Percentiles rank a stretch among this genome's conserved stretches.
These are phyloP conservation scores for Drechslerella stenobrocha DNA, from an alignment of 2,329 filamentous ascomycete species.

Conservation along the genomic window DNA sequence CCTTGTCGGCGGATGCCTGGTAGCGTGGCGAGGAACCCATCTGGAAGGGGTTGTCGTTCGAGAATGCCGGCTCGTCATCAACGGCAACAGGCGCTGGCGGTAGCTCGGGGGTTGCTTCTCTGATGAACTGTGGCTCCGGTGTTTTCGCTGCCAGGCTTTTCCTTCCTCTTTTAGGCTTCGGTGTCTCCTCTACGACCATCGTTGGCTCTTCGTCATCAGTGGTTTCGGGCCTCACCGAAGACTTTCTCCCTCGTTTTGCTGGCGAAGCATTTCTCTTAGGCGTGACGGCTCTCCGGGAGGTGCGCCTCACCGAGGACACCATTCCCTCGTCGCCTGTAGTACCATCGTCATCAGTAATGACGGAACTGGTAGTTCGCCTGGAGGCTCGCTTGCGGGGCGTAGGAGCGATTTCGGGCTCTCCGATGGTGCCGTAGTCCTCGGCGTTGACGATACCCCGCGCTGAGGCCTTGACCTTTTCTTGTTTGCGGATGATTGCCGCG, in stretches of 20 bases:
- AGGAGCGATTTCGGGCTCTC: conserved; percentile 44
- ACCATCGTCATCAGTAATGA: conserved; percentile 65
- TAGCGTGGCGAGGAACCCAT: conserved; percentile 49
- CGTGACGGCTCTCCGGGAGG: conserved; percentile 42
- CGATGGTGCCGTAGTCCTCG: conserved; percentile 56
- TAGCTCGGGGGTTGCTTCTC: conserved; percentile 37
- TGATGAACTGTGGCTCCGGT: conserved; percentile 36
- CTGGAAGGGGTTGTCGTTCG: conserved; percentile 52
- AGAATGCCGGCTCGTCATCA: conserved; percentile 56
- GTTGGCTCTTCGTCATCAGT: conserved; percentile 24
- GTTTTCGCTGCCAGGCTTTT: conserved; percentile 53
- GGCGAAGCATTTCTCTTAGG: conserved; percentile 52
- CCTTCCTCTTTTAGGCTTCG: conserved; percentile 28
- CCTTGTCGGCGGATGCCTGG: conserved; percentile 28
- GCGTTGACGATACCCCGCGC: conserved; percentile 79
- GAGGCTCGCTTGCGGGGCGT: conserved; percentile 55
- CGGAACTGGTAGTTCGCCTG: conserved; percentile 65
- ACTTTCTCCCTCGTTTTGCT: conserved; percentile 40
- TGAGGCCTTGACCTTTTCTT: conserved; percentile 78
- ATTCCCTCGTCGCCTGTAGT: conserved; percentile 42
- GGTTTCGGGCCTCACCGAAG: conserved; percentile 27
- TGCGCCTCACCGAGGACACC: conserved; percentile 15
- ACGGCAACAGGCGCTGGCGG: conserved; percentile 50
- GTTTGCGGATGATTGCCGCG: conserved; percentile 72
- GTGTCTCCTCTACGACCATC: conserved; percentile 23